phyloP scores from a whole-genome alignment of 495 filamentous ascomycete species.

The Penicillium silybi region DNA sequence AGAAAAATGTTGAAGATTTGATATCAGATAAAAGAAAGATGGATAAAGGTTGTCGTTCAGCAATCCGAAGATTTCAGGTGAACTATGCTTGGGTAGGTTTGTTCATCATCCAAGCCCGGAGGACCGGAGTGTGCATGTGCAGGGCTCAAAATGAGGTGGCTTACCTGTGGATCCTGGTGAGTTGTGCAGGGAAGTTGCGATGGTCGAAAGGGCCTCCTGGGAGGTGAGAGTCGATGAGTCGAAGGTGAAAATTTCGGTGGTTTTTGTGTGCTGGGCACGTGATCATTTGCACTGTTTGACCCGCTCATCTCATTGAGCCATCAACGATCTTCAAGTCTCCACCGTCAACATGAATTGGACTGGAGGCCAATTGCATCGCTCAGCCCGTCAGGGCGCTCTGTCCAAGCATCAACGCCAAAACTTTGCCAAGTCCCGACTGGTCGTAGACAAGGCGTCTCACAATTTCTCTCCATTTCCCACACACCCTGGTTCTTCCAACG shows the following conservation, averaged over 20 bases:
- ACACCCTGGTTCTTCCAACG: conserved; percentile 6
- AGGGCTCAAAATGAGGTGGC: not conserved
- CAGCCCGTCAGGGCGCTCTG: conserved; percentile 21
- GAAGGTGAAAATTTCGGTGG: not conserved
- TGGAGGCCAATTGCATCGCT: conserved; percentile 40
- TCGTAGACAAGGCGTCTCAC: conserved; percentile 7
- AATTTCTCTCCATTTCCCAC: conserved; percentile 10
- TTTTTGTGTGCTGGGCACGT: conserved; percentile 19
- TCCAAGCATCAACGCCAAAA: conserved; percentile 27
- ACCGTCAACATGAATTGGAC: conserved; percentile 41
- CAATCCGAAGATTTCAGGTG: conserved; percentile 47
- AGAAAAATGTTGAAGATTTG: conserved; percentile 2
- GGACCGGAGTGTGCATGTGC: not conserved
- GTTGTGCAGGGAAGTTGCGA: not conserved
- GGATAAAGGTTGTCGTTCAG: conserved; percentile 48
- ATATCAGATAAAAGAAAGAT: conserved; percentile 47
- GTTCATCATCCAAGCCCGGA: conserved; percentile 37
- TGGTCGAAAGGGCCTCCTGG: not conserved
- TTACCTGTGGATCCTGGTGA: conserved; percentile 4
- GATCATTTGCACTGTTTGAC: conserved; percentile 20
- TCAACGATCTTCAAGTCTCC: not conserved
- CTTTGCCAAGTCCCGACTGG: conserved; percentile 23
- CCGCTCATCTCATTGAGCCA: conserved; percentile 2
- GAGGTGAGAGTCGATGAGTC: not conserved
- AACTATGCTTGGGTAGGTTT: conserved; percentile 49